Evolutionary conservation across 2,329 filamentous ascomycete species (phyloP).

Genomic region (Massarina eburnea): DNA sequence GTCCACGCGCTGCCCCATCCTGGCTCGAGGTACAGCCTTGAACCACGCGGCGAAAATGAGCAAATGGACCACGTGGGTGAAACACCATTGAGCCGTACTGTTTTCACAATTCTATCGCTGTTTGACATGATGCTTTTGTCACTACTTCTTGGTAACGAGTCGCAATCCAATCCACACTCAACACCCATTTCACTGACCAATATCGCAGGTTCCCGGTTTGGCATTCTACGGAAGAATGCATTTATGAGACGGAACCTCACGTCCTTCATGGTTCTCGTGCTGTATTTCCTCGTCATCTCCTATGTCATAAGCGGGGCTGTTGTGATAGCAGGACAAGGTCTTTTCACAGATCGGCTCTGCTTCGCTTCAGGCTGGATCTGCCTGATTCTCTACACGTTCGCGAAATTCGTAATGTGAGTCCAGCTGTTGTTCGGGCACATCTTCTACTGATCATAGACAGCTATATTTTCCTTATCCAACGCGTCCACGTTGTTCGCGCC

Average conservation of each 20-base stretch:
- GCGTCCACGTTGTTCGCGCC: conserved; percentile 40
- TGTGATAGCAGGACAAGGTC: conserved; percentile 30
- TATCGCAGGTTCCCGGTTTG: conserved; percentile 11
- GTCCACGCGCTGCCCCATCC: too few species aligned
- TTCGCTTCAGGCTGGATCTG: conserved; percentile 39
- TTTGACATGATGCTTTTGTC: too few species aligned
- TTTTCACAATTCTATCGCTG: too few species aligned
- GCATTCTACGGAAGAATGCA: conserved; percentile 10
- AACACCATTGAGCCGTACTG: too few species aligned
- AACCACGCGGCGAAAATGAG: too few species aligned
- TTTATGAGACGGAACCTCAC: conserved; percentile 17
- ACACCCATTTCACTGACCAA: too few species aligned
- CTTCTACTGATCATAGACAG: too few species aligned
- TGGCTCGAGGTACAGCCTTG: too few species aligned
- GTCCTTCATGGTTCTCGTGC: conserved; percentile 15
- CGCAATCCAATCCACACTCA: too few species aligned
- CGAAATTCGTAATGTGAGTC: conserved; percentile 29
- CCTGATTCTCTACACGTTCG: conserved; percentile 38
- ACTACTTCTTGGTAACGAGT: too few species aligned
- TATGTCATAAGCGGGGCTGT: conserved; percentile 23
- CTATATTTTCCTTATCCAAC: conserved; percentile 44
- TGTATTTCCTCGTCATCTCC: conserved; percentile 19
- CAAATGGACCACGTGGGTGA: too few species aligned
- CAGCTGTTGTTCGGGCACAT: background rate
- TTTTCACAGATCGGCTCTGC: conserved; percentile 29